A percentile compares a stretch with the other conserved stretches of the same genome.
Evolutionary conservation across 129 eudicot genomes (phyloP).

Genomic region (Artemisia tridentata): DNA sequence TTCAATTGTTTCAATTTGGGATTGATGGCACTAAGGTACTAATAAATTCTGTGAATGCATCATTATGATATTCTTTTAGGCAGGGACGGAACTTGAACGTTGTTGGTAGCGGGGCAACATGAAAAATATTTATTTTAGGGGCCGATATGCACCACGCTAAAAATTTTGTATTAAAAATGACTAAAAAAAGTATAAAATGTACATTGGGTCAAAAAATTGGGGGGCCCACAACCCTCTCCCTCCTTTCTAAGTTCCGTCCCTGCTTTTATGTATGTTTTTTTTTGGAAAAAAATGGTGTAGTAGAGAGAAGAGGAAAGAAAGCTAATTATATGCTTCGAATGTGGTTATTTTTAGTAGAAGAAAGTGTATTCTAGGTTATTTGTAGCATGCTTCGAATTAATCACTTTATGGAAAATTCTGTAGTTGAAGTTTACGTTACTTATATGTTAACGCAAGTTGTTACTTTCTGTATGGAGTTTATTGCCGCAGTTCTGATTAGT

Average conservation of each 20-base stretch:
- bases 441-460: too few relatives aligned
- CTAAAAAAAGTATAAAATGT: too few relatives aligned
- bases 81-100: too few relatives aligned
- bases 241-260: too few relatives aligned
- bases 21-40: slow-evolving; percentile 69
- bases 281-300: not conserved
- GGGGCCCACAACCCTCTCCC: too few relatives aligned
- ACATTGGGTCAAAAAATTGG: too few relatives aligned
- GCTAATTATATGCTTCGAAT: not conserved
- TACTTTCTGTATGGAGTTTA: too few relatives aligned
- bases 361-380: not conserved
- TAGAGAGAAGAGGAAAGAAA: not conserved
- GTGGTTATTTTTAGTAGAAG: too few relatives aligned
- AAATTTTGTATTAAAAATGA: too few relatives aligned
- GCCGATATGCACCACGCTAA: too few relatives aligned
- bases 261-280: not conserved
- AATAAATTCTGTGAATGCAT: not conserved
- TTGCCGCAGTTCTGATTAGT: not conserved
- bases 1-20: slow-evolving; percentile 60
- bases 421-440: not conserved
- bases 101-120: too few relatives aligned
- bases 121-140: too few relatives aligned
- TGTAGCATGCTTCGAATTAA: not conserved
- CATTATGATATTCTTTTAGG: not conserved
- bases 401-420: not conserved